Evolutionary conservation across 805 yeast species (phyloP).

Genomic region (Yamadazyma nakazawae): DNA sequence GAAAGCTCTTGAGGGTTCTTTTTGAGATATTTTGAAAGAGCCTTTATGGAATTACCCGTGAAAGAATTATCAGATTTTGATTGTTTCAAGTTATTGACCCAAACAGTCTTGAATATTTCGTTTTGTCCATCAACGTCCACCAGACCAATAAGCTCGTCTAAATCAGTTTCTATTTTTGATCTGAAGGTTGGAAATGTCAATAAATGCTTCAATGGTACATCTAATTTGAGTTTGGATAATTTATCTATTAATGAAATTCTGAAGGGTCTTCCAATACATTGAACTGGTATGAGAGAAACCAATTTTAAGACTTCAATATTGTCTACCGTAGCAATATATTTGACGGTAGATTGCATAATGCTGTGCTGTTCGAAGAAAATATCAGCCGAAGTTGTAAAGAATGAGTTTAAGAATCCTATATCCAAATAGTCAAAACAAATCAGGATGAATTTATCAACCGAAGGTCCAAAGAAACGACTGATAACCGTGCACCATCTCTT

Average conservation of each 20-base stretch:
- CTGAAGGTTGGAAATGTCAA: constrained; percentile 50
- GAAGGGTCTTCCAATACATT: constrained; percentile 36
- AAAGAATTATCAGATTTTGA: constrained; percentile 6
- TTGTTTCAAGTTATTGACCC: constrained; percentile 33
- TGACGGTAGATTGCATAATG: constrained; percentile 1
- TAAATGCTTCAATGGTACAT: constrained; percentile 17
- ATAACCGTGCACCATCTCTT: constrained; percentile 55
- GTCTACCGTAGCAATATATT: not conserved
- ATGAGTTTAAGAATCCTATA: not conserved
- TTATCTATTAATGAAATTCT: constrained; percentile 17
- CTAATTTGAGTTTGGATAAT: not conserved
- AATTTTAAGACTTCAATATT: constrained; percentile 3
- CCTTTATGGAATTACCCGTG: not conserved
- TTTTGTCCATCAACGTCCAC: not conserved
- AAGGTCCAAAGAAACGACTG: constrained; percentile 29
- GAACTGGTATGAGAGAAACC: constrained; percentile 42
- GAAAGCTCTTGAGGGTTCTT: not conserved
- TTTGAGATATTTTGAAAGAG: not conserved
- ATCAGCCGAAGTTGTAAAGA: constrained; percentile 25
- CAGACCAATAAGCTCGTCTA: constrained; percentile 15
- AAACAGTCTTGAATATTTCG: constrained; percentile 33
- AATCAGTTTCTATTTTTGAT: constrained; percentile 48
- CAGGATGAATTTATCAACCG: constrained; percentile 5
- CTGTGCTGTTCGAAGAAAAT: constrained; percentile 47
- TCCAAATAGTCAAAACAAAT: not conserved